Evolutionary conservation across 257 asterid species (phyloP).

Genomic region (Solanum chilense): DNA sequence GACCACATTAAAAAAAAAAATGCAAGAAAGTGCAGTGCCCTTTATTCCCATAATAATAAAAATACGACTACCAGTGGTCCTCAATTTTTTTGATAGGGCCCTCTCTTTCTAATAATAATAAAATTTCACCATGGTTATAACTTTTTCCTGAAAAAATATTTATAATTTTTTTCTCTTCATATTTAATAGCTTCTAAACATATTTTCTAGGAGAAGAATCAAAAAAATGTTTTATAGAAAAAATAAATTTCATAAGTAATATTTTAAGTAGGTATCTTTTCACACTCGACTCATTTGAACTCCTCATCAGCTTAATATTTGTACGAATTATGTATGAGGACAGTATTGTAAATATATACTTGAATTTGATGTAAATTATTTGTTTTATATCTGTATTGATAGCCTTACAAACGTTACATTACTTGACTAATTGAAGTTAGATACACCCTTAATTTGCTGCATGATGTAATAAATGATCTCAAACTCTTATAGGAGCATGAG

Average conservation of each 20-base stretch:
- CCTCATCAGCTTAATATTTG: background rate
- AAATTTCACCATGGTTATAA: background rate
- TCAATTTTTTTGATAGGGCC: background rate
- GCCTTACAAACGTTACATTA: too few species aligned
- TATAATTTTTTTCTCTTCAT: background rate
- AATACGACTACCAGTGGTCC: constrained; percentile 6
- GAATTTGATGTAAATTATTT: background rate
- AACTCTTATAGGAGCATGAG: background rate
- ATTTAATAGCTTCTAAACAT: background rate
- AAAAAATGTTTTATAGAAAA: background rate
- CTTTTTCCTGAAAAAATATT: background rate
- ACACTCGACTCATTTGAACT: background rate
- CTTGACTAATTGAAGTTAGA: background rate
- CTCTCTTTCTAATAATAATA: background rate
- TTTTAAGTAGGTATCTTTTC: background rate
- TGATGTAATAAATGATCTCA: too few species aligned
- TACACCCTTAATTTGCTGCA: too few species aligned
- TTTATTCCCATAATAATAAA: constrained; percentile 18
- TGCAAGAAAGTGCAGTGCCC: constrained; percentile 24
- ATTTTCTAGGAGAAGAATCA: background rate
- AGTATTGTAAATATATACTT: background rate
- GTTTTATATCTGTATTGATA: too few species aligned
- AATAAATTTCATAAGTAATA: background rate
- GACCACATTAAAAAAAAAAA: background rate
- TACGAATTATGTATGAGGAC: background rate